A percentile compares a stretch with the other conserved stretches of the same genome.
Conservation (phyloP, 1,284 basidiomycete genomes). For the Trichosporon coremiiforme region DNA sequence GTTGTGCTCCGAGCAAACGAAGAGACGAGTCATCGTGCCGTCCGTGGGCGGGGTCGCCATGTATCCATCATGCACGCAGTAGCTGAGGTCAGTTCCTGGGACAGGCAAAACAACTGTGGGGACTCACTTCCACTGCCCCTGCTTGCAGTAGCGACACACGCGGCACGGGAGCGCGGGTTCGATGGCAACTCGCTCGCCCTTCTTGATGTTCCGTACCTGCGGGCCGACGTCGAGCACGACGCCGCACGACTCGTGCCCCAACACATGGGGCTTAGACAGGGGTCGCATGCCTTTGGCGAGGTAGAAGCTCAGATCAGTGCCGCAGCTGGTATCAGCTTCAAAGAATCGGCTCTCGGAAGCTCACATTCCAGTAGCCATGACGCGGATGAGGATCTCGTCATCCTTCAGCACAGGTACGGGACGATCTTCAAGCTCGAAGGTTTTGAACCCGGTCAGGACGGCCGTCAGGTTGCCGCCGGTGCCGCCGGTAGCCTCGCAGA, state of each 20-base stretch:
- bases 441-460: conserved; percentile 28
- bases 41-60: conserved; percentile 38
- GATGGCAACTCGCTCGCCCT: conserved; percentile 54
- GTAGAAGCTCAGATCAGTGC: conserved; percentile 36
- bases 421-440: conserved; percentile 31
- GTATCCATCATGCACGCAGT: conserved; percentile 31
- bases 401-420: conserved; percentile 27
- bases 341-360: neutral
- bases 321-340: conserved; percentile 27
- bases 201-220: conserved; percentile 34
- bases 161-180: conserved; percentile 54
- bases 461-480: conserved; percentile 23
- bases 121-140: conserved; percentile 30
- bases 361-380: conserved; percentile 38
- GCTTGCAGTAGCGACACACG: conserved; percentile 48
- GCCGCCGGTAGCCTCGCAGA: neutral
- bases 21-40: conserved; percentile 39
- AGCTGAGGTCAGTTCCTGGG: conserved; percentile 19
- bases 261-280: conserved; percentile 46
- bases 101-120: neutral
- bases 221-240: conserved; percentile 41
- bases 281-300: conserved; percentile 45
- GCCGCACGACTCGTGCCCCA: conserved; percentile 54
- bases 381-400: conserved; percentile 35
- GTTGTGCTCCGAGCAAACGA: conserved; percentile 26